phyloP scores from a whole-genome alignment of 176 grass and related monocot genomes.

The Juncus effusus region DNA sequence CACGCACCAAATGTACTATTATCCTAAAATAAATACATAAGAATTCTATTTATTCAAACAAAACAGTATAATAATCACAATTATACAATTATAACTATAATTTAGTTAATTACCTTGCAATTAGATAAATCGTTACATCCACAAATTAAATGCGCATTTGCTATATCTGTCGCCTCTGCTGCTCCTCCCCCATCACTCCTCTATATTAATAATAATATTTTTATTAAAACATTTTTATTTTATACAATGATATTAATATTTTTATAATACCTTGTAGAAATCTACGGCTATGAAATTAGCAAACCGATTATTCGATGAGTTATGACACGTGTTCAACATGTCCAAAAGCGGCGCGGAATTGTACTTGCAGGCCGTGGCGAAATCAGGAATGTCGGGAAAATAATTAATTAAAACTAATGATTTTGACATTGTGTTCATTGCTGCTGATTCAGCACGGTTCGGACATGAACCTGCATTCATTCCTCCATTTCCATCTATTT shows the following conservation, averaged over 20 bases:
- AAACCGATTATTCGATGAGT: constrained; percentile 48
- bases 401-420: constrained; percentile 89
- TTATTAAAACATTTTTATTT: background rate
- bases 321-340: constrained; percentile 55
- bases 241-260: background rate
- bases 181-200: constrained; percentile 70
- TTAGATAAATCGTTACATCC: constrained; percentile 50
- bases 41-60: background rate
- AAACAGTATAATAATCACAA: background rate
- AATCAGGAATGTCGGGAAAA: constrained; percentile 51
- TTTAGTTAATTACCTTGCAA: constrained; percentile 48
- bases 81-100: background rate
- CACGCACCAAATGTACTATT: constrained; percentile 27
- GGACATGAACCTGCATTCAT: constrained; percentile 57
- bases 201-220: constrained; percentile 20
- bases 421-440: constrained; percentile 72
- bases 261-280: constrained; percentile 57
- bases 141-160: constrained; percentile 61
- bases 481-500: constrained; percentile 64
- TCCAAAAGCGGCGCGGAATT: constrained; percentile 56
- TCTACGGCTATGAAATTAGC: constrained; percentile 89
- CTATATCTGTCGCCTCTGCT: constrained; percentile 59
- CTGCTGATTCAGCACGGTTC: constrained; percentile 60
- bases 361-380: constrained; percentile 58
- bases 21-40: constrained; percentile 17